Percentiles rank a stretch among this genome's conserved stretches.
Evolutionary conservation across 257 asterid species (phyloP).

Genomic region (Scutellaria baicalensis): DNA sequence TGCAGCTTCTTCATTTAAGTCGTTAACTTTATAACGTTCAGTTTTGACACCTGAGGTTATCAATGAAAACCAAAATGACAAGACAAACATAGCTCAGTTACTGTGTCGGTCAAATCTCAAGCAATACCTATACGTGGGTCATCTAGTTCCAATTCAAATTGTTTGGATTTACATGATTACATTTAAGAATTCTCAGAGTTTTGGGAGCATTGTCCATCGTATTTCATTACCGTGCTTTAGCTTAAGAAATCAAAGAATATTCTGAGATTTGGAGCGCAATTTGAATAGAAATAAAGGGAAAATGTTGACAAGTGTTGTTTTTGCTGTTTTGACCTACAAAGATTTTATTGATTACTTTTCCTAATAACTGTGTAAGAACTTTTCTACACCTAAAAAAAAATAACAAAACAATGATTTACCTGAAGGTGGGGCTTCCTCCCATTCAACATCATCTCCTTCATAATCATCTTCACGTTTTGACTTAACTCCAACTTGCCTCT

Average conservation of each 20-base stretch:
- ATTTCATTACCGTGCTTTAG: not conserved
- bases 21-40: slow-evolving; percentile 41
- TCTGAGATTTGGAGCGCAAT: too few relatives aligned
- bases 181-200: not conserved
- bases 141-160: not conserved
- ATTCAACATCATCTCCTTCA: slow-evolving; percentile 55
- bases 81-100: not conserved
- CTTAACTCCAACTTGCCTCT: slow-evolving; percentile 80
- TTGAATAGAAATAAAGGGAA: too few relatives aligned
- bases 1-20: slow-evolving; percentile 76
- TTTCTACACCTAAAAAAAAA: not conserved
- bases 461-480: slow-evolving; percentile 61
- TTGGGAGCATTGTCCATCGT: not conserved
- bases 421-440: slow-evolving; percentile 68
- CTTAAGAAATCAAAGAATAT: too few relatives aligned
- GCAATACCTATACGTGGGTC: too few relatives aligned
- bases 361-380: not conserved
- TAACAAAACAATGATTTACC: slow-evolving; percentile 33
- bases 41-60: slow-evolving; percentile 38
- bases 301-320: not conserved
- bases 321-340: not conserved
- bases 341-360: not conserved
- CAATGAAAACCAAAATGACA: not conserved
- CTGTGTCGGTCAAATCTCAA: not conserved
- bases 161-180: not conserved